Conservation (phyloP, 2,329 filamentous ascomycete genomes). For the Ophiocordyceps camponoti-leonardi region DNA sequence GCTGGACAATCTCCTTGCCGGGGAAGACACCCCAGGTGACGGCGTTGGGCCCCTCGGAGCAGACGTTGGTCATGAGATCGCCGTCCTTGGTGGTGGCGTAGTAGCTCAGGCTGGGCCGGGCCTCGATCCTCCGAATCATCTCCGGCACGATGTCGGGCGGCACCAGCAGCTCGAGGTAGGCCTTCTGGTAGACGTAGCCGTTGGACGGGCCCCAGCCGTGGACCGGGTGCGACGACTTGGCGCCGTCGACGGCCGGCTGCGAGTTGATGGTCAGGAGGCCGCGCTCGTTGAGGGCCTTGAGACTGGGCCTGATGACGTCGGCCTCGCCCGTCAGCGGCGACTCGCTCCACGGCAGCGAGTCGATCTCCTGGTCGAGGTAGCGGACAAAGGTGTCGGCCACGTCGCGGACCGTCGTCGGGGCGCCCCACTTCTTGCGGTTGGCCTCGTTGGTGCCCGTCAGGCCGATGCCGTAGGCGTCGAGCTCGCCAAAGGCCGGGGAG, state of each 20-base stretch:
- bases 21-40: conserved; percentile 99
- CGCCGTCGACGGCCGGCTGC: conserved; percentile 84
- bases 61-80: conserved; percentile 68
- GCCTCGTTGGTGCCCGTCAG: conserved; percentile 90
- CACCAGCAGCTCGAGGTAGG: conserved; percentile 83
- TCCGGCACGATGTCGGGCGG: conserved; percentile 63
- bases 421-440: conserved; percentile 89
- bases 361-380: conserved; percentile 67
- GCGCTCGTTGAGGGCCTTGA: conserved; percentile 68
- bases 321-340: conserved; percentile 71
- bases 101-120: conserved; percentile 72
- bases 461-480: conserved; percentile 87
- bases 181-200: conserved; percentile 96
- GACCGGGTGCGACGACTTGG: conserved; percentile 69
- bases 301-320: conserved; percentile 55
- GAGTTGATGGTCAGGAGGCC: conserved; percentile 94
- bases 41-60: conserved; percentile 81
- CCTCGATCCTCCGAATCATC: conserved; percentile 60
- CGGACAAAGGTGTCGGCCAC: conserved; percentile 69
- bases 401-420: conserved; percentile 63
- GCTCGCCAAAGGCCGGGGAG: conserved; percentile 87
- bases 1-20: conserved; percentile 97
- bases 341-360: conserved; percentile 87
- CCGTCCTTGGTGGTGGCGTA: conserved; percentile 81
- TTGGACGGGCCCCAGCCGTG: conserved; percentile 92